phyloP scores from a whole-genome alignment of 371 early-diverging fungal genomes.

The Syncephalis fuscata region DNA sequence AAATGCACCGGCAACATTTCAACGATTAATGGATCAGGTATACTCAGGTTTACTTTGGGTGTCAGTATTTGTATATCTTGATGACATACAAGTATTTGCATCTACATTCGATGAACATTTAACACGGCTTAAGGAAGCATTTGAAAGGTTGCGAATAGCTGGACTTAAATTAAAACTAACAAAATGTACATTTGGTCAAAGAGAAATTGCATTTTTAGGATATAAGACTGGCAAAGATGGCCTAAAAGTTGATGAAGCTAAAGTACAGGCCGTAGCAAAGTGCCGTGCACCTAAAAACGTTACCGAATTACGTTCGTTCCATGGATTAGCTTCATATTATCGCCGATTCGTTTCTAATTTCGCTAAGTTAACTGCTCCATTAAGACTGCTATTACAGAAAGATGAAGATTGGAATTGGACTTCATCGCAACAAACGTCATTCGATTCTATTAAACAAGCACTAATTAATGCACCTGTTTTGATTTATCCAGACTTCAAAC shows the following conservation, averaged over 20 bases:
- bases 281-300: conserved; percentile 10
- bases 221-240: neutral
- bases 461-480: conserved; percentile 9
- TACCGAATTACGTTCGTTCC: conserved; percentile 16
- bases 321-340: conserved; percentile 16
- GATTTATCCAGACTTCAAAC: conserved; percentile 9
- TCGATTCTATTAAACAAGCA: conserved; percentile 8
- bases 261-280: conserved; percentile 4
- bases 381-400: conserved; percentile 17
- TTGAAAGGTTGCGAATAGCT: neutral
- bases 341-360: conserved; percentile 15
- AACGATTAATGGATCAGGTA: conserved; percentile 14
- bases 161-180: neutral
- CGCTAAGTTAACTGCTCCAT: conserved; percentile 16
- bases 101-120: conserved; percentile 1
- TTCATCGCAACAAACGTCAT: conserved; percentile 7
- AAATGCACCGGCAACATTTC: conserved; percentile 19
- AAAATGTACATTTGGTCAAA: neutral
- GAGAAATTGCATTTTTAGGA: neutral
- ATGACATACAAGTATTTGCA: conserved; percentile 12
- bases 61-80: conserved; percentile 13
- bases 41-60: conserved; percentile 8
- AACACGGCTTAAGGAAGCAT: conserved; percentile 1
- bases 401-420: conserved; percentile 10
- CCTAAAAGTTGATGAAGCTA: conserved; percentile 4